Conservation (phyloP, 257 asterid genomes). For the Cynanchum wilfordii region DNA sequence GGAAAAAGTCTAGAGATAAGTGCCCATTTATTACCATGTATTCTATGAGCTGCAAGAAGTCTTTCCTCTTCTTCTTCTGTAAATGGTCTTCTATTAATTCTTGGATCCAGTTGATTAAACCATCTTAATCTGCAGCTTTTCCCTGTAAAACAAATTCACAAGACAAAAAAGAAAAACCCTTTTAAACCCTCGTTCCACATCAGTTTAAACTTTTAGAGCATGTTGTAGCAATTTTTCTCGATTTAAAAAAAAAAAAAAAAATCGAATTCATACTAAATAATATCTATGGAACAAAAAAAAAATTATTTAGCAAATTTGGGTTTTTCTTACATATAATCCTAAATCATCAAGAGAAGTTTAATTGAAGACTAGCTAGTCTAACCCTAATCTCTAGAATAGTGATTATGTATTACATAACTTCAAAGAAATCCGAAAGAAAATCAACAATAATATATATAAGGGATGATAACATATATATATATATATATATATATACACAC, state of each 20-base stretch:
- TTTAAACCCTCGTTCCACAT: no score
- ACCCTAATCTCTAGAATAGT: constrained; percentile 18
- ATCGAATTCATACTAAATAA: no score
- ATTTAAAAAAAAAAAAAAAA: no score
- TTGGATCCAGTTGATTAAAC: constrained; percentile 93
- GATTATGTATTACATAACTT: background rate
- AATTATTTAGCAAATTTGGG: no score
- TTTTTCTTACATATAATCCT: background rate
- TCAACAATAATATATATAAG: background rate
- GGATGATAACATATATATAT: no score
- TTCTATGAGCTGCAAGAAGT: constrained; percentile 68
- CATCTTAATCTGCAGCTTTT: constrained; percentile 95
- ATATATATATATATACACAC: constrained; percentile 17
- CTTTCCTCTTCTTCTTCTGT: constrained; percentile 83
- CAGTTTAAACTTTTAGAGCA: background rate
- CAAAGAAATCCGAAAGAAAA: background rate
- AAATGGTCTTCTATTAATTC: constrained; percentile 85
- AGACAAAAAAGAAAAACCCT: background rate
- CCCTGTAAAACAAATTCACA: constrained; percentile 35
- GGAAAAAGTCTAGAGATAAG: constrained; percentile 85
- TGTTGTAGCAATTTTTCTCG: no score
- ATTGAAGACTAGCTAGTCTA: background rate
- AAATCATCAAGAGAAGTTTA: background rate
- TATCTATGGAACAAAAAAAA: no score
- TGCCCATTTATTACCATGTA: constrained; percentile 94